phyloP scores from a whole-genome alignment of 1,284 basidiomycete species.

The Rhodofomes roseus region DNA sequence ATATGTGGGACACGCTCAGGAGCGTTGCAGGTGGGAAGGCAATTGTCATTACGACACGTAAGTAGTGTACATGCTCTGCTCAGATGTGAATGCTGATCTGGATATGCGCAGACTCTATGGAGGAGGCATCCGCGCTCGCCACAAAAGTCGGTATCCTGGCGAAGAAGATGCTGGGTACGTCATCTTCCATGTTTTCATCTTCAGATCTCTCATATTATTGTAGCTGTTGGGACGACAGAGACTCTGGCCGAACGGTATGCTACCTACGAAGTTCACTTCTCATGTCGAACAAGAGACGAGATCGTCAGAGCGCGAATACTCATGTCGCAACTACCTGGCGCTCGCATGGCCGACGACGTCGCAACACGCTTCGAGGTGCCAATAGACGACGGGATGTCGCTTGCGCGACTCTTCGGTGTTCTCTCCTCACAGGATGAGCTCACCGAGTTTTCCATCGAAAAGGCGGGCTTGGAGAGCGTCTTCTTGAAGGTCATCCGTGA shows the following conservation, averaged over 20 bases:
- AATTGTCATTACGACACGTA: slow-evolving; percentile 67
- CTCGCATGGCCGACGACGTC: slow-evolving; percentile 70
- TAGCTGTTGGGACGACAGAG: slow-evolving; percentile 65
- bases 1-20: slow-evolving; percentile 76
- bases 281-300: slow-evolving; percentile 60
- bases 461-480: slow-evolving; percentile 64
- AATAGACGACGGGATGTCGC: slow-evolving; percentile 38
- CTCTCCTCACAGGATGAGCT: slow-evolving; percentile 50
- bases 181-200: slow-evolving; percentile 5
- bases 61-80: slow-evolving; percentile 20
- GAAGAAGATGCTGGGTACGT: slow-evolving; percentile 60
- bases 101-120: slow-evolving; percentile 64
- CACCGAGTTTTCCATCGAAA: slow-evolving; percentile 66
- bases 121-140: slow-evolving; percentile 76
- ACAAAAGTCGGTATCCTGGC: slow-evolving; percentile 72
- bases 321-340: slow-evolving; percentile 61
- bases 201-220: not conserved
- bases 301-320: slow-evolving; percentile 50
- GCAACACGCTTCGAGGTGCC: slow-evolving; percentile 79
- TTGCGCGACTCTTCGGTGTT: slow-evolving; percentile 56
- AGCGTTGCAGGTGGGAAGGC: slow-evolving; percentile 62
- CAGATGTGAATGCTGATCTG: not conserved
- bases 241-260: slow-evolving; percentile 63
- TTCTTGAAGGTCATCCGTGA: slow-evolving; percentile 72
- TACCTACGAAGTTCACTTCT: slow-evolving; percentile 77